phyloP scores from a whole-genome alignment of 345 rosid species.

The Gossypium ekmanianum region DNA sequence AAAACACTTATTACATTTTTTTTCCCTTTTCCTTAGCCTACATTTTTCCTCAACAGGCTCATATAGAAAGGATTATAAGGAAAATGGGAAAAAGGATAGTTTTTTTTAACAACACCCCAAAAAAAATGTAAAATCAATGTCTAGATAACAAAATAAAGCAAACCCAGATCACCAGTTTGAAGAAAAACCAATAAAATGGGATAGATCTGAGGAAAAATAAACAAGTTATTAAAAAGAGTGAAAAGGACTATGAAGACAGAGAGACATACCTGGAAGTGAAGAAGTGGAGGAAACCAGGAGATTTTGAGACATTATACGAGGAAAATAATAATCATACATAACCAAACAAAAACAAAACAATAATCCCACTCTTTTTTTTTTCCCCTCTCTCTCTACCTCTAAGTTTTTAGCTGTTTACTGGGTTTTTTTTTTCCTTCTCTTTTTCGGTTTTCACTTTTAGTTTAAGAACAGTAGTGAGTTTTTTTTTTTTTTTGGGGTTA shows the following conservation, averaged over 20 bases:
- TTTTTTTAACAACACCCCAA: not conserved
- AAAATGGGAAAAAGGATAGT: not conserved
- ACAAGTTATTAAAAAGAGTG: constrained; percentile 26
- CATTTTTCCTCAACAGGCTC: not conserved
- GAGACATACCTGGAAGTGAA: constrained; percentile 1
- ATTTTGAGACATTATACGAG: not conserved
- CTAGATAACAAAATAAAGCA: not conserved
- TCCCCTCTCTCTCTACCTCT: not conserved
- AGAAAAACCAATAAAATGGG: not conserved
- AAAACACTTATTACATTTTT: not conserved
- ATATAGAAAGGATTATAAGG: not conserved
- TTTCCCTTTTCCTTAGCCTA: not conserved
- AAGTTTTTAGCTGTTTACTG: not conserved
- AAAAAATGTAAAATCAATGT: not conserved
- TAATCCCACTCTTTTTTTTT: not conserved
- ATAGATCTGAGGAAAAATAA: constrained; percentile 6
- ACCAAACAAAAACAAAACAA: constrained; percentile 8
- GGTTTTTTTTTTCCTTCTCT: not conserved
- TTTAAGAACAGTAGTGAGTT: not conserved
- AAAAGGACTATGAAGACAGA: not conserved
- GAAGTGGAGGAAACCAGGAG: not conserved
- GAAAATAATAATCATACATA: not conserved
- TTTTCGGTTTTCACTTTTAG: not conserved
- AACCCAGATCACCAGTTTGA: not conserved
- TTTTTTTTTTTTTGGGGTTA: not conserved